Conservation (phyloP, 1,284 basidiomycete genomes). For the Xanthoconium separans region DNA sequence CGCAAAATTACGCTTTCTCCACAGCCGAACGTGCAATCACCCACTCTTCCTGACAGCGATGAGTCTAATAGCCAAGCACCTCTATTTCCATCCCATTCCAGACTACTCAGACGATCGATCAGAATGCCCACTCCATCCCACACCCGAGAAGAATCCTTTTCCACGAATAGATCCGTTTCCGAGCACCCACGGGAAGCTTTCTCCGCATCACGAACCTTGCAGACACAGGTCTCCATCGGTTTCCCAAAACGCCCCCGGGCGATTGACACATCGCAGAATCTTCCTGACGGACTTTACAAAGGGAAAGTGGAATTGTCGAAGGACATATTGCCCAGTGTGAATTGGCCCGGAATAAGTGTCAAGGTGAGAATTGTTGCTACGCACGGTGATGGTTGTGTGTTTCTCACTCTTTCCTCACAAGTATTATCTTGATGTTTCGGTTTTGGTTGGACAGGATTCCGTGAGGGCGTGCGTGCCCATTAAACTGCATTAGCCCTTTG, state of each 20-base stretch:
- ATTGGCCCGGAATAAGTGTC: slow-evolving; percentile 63
- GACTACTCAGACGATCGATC: slow-evolving; percentile 48
- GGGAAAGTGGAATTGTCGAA: slow-evolving; percentile 51
- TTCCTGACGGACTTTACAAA: slow-evolving; percentile 68
- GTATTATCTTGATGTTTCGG: slow-evolving; percentile 71
- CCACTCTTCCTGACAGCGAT: slow-evolving; percentile 48
- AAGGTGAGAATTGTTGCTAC: slow-evolving; percentile 46
- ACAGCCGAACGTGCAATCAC: slow-evolving; percentile 37
- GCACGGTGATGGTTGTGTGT: not conserved
- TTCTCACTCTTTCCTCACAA: slow-evolving; percentile 29
- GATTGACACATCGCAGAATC: slow-evolving; percentile 35
- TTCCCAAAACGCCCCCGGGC: slow-evolving; percentile 66
- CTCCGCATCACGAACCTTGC: slow-evolving; percentile 48
- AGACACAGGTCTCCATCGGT: slow-evolving; percentile 56
- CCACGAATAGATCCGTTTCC: slow-evolving; percentile 45
- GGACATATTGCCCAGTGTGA: slow-evolving; percentile 61
- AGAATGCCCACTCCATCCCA: slow-evolving; percentile 30
- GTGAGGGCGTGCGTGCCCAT: slow-evolving; percentile 59
- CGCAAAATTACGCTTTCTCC: slow-evolving; percentile 52
- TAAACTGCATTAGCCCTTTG: slow-evolving; percentile 43
- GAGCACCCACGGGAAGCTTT: slow-evolving; percentile 44
- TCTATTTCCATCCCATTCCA: slow-evolving; percentile 25
- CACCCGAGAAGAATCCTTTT: slow-evolving; percentile 19
- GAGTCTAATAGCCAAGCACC: slow-evolving; percentile 39
- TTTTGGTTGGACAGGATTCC: slow-evolving; percentile 60